phyloP scores from a whole-genome alignment of 2,329 filamentous ascomycete species.

The Paramyrothecium sp. region DNA sequence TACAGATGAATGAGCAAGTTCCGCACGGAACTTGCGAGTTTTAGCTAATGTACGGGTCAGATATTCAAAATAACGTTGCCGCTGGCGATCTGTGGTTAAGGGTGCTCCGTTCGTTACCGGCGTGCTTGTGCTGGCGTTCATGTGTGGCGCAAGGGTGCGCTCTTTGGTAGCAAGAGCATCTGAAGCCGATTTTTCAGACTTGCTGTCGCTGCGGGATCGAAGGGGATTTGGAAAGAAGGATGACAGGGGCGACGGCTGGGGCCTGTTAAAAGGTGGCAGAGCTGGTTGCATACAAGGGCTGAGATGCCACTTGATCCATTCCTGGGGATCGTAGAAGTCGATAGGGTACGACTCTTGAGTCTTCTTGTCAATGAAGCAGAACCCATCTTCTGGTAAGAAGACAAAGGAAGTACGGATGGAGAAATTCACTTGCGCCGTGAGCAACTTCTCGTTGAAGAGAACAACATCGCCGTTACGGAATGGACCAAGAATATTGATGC shows the following conservation, averaged over 20 bases:
- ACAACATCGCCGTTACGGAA: slow-evolving; percentile 91
- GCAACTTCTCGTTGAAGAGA: slow-evolving; percentile 80
- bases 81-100: slow-evolving; percentile 22
- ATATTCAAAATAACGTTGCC: slow-evolving; percentile 54
- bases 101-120: slow-evolving; percentile 12
- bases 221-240: slow-evolving; percentile 45
- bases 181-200: slow-evolving; percentile 28
- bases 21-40: slow-evolving; percentile 72
- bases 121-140: slow-evolving; percentile 16
- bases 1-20: slow-evolving; percentile 60
- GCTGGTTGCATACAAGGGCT: slow-evolving; percentile 74
- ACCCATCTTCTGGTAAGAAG: slow-evolving; percentile 81
- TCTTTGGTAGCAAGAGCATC: slow-evolving; percentile 30
- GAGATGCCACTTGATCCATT: slow-evolving; percentile 76
- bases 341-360: slow-evolving; percentile 79
- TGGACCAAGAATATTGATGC: slow-evolving; percentile 88
- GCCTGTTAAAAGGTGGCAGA: slow-evolving; percentile 54
- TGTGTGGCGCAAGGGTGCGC: slow-evolving; percentile 24
- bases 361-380: slow-evolving; percentile 81
- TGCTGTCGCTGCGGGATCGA: slow-evolving; percentile 43
- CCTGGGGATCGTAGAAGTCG: slow-evolving; percentile 77
- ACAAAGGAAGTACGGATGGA: slow-evolving; percentile 83
- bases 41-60: slow-evolving; percentile 71
- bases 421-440: slow-evolving; percentile 93
- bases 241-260: slow-evolving; percentile 41